Evolutionary conservation across 495 filamentous ascomycete genomes (phyloP).

Genomic region (Podospora bellae-mahoneyi): DNA sequence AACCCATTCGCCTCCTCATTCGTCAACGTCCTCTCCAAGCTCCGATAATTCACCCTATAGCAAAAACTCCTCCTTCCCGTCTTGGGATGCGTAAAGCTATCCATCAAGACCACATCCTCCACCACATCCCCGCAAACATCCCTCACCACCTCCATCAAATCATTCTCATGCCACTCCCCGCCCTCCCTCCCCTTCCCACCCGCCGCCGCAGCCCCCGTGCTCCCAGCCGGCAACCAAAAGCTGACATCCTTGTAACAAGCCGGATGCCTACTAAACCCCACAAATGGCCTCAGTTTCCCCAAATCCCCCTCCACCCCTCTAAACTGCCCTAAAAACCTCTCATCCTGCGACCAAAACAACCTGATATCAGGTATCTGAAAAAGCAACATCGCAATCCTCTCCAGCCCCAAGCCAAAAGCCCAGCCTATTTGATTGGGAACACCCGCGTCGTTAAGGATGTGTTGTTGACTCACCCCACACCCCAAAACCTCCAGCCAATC

Average conservation of each 20-base stretch:
- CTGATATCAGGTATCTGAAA: constrained; percentile 95
- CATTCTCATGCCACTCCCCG: constrained; percentile 79
- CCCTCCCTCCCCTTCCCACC: constrained; percentile 42
- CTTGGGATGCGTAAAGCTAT: constrained; percentile 88
- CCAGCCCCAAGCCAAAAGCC: constrained; percentile 93
- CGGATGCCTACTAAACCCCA: constrained; percentile 86
- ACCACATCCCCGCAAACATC: constrained; percentile 74
- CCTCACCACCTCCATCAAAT: constrained; percentile 91
- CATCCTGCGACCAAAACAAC: constrained; percentile 91
- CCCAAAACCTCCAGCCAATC: constrained; percentile 95
- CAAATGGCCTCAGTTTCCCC: constrained; percentile 59
- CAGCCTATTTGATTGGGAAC: constrained; percentile 77
- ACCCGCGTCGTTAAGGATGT: constrained; percentile 70
- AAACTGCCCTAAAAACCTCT: constrained; percentile 82
- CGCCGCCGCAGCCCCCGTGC: constrained; percentile 49
- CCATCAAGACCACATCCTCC: constrained; percentile 76
- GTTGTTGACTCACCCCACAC: constrained; percentile 85
- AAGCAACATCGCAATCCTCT: constrained; percentile 92
- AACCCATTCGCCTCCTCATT: constrained; percentile 72
- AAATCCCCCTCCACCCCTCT: constrained; percentile 49
- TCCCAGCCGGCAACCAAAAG: constrained; percentile 71
- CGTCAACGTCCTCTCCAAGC: constrained; percentile 81
- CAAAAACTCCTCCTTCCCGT: constrained; percentile 78
- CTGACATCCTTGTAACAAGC: constrained; percentile 85
- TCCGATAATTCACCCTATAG: constrained; percentile 89